Conservation (phyloP, 805 yeast species). For the Yarrowia porcina region DNA sequence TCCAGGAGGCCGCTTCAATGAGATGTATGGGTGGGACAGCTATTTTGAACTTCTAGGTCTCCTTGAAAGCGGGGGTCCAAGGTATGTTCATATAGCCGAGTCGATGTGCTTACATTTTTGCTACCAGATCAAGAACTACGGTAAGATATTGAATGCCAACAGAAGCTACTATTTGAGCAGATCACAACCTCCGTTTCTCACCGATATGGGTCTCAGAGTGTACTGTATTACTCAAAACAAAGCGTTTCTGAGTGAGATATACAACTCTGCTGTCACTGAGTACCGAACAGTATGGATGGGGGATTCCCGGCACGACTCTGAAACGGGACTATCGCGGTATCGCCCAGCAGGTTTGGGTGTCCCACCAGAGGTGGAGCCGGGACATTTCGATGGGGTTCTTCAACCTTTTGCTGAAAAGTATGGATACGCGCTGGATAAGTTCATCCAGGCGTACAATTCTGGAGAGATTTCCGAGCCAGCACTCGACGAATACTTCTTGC, state of each 20-base stretch:
- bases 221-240: constrained; percentile 48
- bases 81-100: constrained; percentile 58
- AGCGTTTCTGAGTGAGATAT: constrained; percentile 62
- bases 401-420: constrained; percentile 66
- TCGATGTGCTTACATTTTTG: constrained; percentile 92
- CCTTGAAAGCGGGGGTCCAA: constrained; percentile 52
- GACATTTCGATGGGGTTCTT: constrained; percentile 75
- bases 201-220: constrained; percentile 81
- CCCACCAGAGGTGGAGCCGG: constrained; percentile 93
- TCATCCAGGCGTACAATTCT: constrained; percentile 64
- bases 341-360: constrained; percentile 90
- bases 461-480: constrained; percentile 67
- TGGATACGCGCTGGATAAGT: constrained; percentile 54
- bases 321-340: constrained; percentile 80
- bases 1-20: constrained; percentile 97
- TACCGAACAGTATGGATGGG: constrained; percentile 77
- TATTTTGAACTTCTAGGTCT: constrained; percentile 88
- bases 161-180: constrained; percentile 86
- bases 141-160: constrained; percentile 91
- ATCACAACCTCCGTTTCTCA: constrained; percentile 94
- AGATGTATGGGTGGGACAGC: constrained; percentile 97
- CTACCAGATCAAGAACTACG: constrained; percentile 85
- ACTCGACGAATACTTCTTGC: constrained; percentile 83
- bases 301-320: constrained; percentile 66
- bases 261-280: constrained; percentile 79